phyloP scores from a whole-genome alignment of 305 asterid species.

The Fraxinus sp. region DNA sequence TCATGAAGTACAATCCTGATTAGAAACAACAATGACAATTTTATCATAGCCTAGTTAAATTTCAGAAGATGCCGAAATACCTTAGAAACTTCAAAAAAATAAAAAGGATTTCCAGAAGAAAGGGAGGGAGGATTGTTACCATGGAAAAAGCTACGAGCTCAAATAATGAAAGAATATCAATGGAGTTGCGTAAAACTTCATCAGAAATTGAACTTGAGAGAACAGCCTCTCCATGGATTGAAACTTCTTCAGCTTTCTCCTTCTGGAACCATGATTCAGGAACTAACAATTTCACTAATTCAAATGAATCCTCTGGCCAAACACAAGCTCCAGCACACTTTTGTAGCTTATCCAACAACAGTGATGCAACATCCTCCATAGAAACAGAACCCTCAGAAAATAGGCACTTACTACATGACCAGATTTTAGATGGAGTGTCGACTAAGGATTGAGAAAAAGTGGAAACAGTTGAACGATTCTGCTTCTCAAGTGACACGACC shows the following conservation, averaged over 20 bases:
- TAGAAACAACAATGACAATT: not conserved
- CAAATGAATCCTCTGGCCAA: constrained; percentile 33
- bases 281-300: constrained; percentile 24
- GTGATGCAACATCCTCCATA: constrained; percentile 48
- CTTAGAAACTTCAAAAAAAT: not conserved
- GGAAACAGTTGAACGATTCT: constrained; percentile 25
- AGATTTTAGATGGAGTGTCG: constrained; percentile 32
- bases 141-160: constrained; percentile 68
- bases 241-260: constrained; percentile 28
- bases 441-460: constrained; percentile 25
- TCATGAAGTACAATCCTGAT: not conserved
- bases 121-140: constrained; percentile 48
- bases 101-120: constrained; percentile 6
- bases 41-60: not conserved
- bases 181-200: constrained; percentile 37
- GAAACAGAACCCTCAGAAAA: constrained; percentile 60
- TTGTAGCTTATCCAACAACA: constrained; percentile 62
- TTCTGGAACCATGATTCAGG: constrained; percentile 22
- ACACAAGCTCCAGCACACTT: constrained; percentile 38
- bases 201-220: constrained; percentile 22
- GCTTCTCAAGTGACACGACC: constrained; percentile 63
- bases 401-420: constrained; percentile 57
- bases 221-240: constrained; percentile 29
- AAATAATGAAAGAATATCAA: constrained; percentile 62
- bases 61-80: not conserved